Percentiles rank a stretch among this genome's conserved stretches.
Evolutionary conservation across 805 yeast species (phyloP).

Genomic region (Zygosaccharomyces gambellarensis): DNA sequence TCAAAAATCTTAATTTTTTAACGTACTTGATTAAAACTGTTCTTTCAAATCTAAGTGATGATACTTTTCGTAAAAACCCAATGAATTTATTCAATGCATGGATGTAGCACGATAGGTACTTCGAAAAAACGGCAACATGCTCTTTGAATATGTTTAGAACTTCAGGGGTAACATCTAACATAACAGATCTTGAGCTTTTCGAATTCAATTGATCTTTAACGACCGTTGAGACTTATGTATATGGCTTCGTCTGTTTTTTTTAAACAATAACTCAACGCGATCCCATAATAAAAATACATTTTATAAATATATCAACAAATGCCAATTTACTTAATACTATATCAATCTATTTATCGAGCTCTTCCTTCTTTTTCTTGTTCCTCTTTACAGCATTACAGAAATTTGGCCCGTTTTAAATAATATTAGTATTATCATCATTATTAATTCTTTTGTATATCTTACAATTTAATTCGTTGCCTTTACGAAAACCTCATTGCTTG

Average conservation of each 20-base stretch:
- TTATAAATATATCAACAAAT: not conserved
- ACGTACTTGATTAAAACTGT: slow-evolving; percentile 33
- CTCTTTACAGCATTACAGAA: not conserved
- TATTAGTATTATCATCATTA: not conserved
- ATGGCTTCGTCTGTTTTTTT: not conserved
- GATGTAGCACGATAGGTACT: slow-evolving; percentile 28
- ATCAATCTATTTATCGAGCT: not conserved
- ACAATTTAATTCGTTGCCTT: not conserved
- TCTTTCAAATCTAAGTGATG: slow-evolving; percentile 32
- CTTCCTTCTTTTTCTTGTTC: not conserved
- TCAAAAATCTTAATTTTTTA: slow-evolving; percentile 33
- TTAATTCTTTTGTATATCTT: not conserved
- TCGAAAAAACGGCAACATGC: slow-evolving; percentile 17
- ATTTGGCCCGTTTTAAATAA: not conserved
- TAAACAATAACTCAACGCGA: not conserved
- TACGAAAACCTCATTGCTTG: not conserved
- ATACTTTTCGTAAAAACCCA: slow-evolving; percentile 29
- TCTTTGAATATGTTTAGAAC: slow-evolving; percentile 5
- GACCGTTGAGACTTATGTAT: not conserved
- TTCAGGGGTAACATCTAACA: slow-evolving; percentile 4
- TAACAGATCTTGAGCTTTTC: not conserved
- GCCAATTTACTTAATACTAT: not conserved
- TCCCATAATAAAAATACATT: not conserved
- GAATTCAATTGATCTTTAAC: not conserved
- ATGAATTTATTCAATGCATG: slow-evolving; percentile 32